These are phyloP conservation scores for Phytophthora tentaculata DNA, from an alignment of 352 stramenopile genomes.

Conservation along the genomic window DNA sequence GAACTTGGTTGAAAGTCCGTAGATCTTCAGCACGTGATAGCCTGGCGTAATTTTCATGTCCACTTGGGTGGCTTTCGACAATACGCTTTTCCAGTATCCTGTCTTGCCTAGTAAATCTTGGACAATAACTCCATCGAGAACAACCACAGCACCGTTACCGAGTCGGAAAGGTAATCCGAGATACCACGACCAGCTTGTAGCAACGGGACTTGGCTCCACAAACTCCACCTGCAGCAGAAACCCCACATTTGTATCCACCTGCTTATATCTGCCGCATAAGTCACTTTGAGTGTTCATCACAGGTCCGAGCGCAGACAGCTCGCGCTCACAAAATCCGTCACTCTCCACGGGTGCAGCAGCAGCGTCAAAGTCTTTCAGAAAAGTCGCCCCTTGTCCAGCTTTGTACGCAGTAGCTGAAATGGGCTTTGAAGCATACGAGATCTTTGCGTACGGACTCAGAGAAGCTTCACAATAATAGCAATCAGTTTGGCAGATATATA, in stretches of 20 bases:
- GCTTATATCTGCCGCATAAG: conserved; percentile 48
- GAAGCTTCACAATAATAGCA: conserved; percentile 27
- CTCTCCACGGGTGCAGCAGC: conserved; percentile 48
- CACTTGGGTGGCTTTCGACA: conserved; percentile 46
- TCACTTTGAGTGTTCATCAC: conserved; percentile 55
- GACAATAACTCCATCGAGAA: conserved; percentile 53
- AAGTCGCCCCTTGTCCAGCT: conserved; percentile 41
- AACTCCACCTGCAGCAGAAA: conserved; percentile 63
- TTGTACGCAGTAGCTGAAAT: conserved; percentile 42
- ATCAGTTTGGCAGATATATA: background rate
- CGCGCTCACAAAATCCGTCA: conserved; percentile 61
- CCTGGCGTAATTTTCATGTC: conserved; percentile 51
- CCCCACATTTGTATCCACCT: conserved; percentile 46
- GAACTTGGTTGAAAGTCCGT: conserved; percentile 48
- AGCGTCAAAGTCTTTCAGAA: conserved; percentile 56
- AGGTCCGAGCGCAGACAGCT: conserved; percentile 46
- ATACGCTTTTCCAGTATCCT: conserved; percentile 49
- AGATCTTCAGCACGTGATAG: conserved; percentile 52
- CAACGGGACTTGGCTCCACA: conserved; percentile 42
- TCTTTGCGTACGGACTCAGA: conserved; percentile 44
- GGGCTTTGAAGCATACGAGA: conserved; percentile 59
- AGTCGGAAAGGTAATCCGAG: conserved; percentile 61
- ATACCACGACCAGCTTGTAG: conserved; percentile 60
- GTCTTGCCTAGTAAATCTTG: conserved; percentile 52
- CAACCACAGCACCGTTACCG: conserved; percentile 48